Percentiles rank a stretch among this genome's conserved stretches.
These are phyloP conservation scores for Ogataea nitratoaversa DNA, from an alignment of 805 yeast species.

Conservation along the genomic window DNA sequence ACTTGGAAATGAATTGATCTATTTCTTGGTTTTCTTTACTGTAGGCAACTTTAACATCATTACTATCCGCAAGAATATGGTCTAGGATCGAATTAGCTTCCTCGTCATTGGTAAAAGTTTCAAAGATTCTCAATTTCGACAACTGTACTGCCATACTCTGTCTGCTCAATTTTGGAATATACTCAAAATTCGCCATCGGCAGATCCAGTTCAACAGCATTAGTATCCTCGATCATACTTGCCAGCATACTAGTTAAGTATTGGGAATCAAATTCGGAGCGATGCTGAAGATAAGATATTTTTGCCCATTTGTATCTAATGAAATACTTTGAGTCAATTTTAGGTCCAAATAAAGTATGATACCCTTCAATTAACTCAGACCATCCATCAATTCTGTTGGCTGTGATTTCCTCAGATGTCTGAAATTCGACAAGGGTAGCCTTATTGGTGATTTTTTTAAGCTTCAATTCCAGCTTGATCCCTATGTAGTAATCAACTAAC, in stretches of 20 bases:
- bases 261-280: conserved; percentile 26
- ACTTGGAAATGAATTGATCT: conserved; percentile 51
- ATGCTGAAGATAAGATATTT: conserved; percentile 40
- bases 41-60: conserved; percentile 28
- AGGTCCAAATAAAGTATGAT: conserved; percentile 10
- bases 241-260: conserved; percentile 30
- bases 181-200: conserved; percentile 51
- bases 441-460: conserved; percentile 18
- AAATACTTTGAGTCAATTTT: not conserved
- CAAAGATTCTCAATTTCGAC: conserved; percentile 66
- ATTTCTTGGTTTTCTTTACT: conserved; percentile 46
- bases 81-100: conserved; percentile 25
- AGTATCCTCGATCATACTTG: conserved; percentile 23
- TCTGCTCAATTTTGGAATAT: conserved; percentile 52
- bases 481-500: conserved; percentile 39
- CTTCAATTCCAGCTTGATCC: conserved; percentile 23
- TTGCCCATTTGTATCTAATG: conserved; percentile 47
- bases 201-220: conserved; percentile 27
- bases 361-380: conserved; percentile 36
- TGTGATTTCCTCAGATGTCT: conserved; percentile 36
- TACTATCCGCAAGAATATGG: conserved; percentile 21
- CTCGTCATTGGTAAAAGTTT: conserved; percentile 54
- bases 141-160: conserved; percentile 54
- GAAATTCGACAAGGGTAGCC: conserved; percentile 24
- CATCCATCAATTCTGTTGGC: conserved; percentile 46